Base-by-base conservation (phyloP, 192 early-diverging fungal species). In the Backusella circina region DNA sequence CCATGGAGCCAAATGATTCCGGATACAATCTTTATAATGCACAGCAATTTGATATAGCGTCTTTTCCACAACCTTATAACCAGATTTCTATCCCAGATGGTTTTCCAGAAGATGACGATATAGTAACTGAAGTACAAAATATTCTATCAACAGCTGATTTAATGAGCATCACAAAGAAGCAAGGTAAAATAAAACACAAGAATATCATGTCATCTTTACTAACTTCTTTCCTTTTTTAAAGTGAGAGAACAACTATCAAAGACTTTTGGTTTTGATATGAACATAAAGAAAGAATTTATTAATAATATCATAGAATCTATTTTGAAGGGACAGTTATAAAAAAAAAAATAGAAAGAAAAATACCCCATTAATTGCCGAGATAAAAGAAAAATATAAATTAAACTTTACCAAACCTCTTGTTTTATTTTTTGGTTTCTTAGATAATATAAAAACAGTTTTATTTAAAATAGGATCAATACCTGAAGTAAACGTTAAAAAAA, bases 111-210 rank as follows among this genome's bases (percentile, higher is more conserved):
- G 90, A 96, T 68, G 88, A 90, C 36, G 88, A 93, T 75, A 82
- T 95, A 57, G 77, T 89, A 4, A 68, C 69, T 32, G 86, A 90
- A 72, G 90, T 94, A 37, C 85, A 87, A 71, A 90, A 89, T 71
- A 93, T 98, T 35, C 86, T 99, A 23, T 79, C 90, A 10, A 94
- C 92, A 0, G 95, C 94, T 10, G 91, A 99, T 80, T 83, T 99
- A 67, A 98, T 98, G 96, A 94, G 91, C 30, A 92, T 98, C 64
- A 99, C 98, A 44, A 98, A 99, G 89, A 98, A 98, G 84, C 93
- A 95, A 87, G 88, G 86, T 89, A 86, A 36, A 39, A 65, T 0
- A 7, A 36, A 26, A 44, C 0, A 44, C 41, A 44, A 44, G 41
- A 4, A 13, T 15, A 44, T 18, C 3, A 13, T 44, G 12, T 2